Evolutionary conservation across 805 yeast genomes (phyloP), one percentile per base, ranked within the genome.

Genomic region (Zygoascus tannicola): DNA sequence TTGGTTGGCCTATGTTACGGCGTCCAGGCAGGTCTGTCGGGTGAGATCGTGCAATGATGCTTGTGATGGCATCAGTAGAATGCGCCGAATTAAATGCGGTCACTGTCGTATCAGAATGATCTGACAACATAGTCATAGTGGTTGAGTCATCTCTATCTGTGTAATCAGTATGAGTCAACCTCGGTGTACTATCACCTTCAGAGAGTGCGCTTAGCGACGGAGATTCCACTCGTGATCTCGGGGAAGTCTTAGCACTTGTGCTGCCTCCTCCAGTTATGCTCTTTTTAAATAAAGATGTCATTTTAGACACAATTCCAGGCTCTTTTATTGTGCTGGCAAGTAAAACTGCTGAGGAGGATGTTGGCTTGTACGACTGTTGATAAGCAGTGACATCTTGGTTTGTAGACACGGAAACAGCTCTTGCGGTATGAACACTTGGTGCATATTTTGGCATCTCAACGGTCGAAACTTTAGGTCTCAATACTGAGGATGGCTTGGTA

Each of bases 251-350:
- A 12, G 7, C 12, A 8, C 10, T 26, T 7, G 7, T 26, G 12
- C 10, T 26, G 12, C 30, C 30, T 8, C 30, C 30, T 7, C 30
- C 30, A 26, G 30, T 8, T 8, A 26, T 7, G 10, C 30, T 12
- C 30, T 26, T 26, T 12, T 26, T 26, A 26, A 68, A 50, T 34
- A 68, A 51, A 2, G 71, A 58, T 0, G 71, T 62, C 44, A 67
- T 58, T 4, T 70, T 69, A 1, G 71, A 65, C 28, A 66, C 59
- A 40, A 45, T 26, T 21, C 43, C 37, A 18, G 36, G 34, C 33
- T 35, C 32, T 22, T 43, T 43, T n/a, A 43, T 43, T 7, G 46
- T 38, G 26, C 35, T 38, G 22, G 46, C 32, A 14, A 43, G 45
- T 8, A 43, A 22, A 18, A 20, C 15, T 4, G 42, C 26, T 22